Conservation (phyloP, 1,139 yeast genomes). For the Scheffersomyces stambukii region DNA sequence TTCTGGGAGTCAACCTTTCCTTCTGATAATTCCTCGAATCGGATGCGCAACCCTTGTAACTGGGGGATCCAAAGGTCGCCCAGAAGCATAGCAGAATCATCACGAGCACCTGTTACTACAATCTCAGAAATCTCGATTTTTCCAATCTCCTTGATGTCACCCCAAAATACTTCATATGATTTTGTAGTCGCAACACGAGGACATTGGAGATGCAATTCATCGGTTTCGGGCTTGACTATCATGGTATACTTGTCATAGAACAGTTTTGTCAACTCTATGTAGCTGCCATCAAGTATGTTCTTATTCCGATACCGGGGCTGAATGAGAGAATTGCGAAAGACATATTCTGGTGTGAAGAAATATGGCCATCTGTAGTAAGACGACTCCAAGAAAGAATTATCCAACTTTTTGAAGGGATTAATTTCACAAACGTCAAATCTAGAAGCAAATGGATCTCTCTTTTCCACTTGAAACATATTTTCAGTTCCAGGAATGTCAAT, state of each 20-base stretch:
- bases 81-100: constrained; percentile 10
- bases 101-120: constrained; percentile 11
- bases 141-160: constrained; percentile 24
- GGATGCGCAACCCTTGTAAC: constrained; percentile 30
- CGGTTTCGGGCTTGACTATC: no score
- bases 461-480: constrained; percentile 11
- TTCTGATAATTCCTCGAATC: constrained; percentile 31
- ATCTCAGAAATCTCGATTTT: constrained; percentile 20
- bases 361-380: constrained; percentile 33
- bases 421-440: constrained; percentile 30
- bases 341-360: constrained; percentile 38
- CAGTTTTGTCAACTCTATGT: constrained; percentile 26
- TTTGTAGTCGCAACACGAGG: constrained; percentile 24
- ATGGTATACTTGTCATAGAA: constrained; percentile 29
- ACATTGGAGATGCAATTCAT: constrained; percentile 18
- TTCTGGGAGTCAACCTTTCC: constrained; percentile 31
- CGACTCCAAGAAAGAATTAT: constrained; percentile 21
- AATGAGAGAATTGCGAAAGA: constrained; percentile 27
- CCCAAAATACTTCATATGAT: constrained; percentile 28
- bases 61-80: constrained; percentile 34
- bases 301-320: constrained; percentile 29
- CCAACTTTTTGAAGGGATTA: constrained; percentile 19
- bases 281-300: constrained; percentile 20
- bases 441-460: constrained; percentile 17
- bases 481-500: constrained; percentile 13